Conservation (phyloP, 306 rosid genomes). For the Urtica urens region DNA sequence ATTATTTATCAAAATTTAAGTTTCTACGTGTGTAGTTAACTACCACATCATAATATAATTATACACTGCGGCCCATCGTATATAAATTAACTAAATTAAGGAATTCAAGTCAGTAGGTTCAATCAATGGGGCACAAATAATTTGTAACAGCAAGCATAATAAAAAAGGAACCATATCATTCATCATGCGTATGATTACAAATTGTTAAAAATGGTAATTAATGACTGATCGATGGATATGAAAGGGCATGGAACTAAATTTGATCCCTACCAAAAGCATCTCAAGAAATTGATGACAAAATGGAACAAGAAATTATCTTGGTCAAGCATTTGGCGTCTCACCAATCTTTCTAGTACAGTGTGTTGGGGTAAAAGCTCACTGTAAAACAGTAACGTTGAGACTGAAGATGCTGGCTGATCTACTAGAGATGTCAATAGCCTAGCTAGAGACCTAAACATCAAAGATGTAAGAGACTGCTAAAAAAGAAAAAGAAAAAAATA, state of each 20-base stretch:
- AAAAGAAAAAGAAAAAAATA: background rate
- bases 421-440: constrained; percentile 39
- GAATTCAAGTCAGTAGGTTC: background rate
- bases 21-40: too few species aligned
- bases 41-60: too few species aligned
- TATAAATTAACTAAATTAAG: background rate
- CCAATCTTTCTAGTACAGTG: constrained; percentile 34
- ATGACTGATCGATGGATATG: too few species aligned
- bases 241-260: background rate
- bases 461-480: constrained; percentile 44
- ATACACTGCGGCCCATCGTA: too few species aligned
- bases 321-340: constrained; percentile 42
- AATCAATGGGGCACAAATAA: background rate
- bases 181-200: too few species aligned
- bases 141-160: background rate
- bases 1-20: too few species aligned
- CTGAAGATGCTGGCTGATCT: constrained; percentile 35
- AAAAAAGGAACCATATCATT: background rate
- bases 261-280: constrained; percentile 25
- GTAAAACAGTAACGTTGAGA: constrained; percentile 48
- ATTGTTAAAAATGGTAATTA: too few species aligned
- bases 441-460: constrained; percentile 49
- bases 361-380: constrained; percentile 55
- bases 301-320: constrained; percentile 44
- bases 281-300: constrained; percentile 36